phyloP scores from a whole-genome alignment of 306 rosid genomes.

The Fragaria nilgerrensis region DNA sequence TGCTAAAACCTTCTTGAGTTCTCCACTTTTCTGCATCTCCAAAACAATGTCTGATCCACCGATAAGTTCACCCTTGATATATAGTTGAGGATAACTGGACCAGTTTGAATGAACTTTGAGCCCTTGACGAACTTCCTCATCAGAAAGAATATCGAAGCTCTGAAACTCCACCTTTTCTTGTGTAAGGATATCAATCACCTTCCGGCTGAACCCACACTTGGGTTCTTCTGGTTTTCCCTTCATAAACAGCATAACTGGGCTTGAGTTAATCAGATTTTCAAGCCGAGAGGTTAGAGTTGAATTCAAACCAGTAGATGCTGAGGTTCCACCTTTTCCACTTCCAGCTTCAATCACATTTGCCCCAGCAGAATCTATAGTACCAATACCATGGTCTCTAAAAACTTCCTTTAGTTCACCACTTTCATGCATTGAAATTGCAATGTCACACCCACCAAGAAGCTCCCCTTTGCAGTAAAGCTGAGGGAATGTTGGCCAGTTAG shows the following conservation, averaged over 20 bases:
- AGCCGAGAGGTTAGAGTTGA: slow-evolving; percentile 53
- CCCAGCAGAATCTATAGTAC: slow-evolving; percentile 28
- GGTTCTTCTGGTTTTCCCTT: slow-evolving; percentile 90
- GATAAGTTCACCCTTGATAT: slow-evolving; percentile 71
- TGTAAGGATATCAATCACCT: slow-evolving; percentile 82
- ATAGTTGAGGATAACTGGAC: slow-evolving; percentile 94
- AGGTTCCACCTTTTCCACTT: slow-evolving; percentile 53
- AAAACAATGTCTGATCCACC: slow-evolving; percentile 93
- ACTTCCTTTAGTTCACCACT: slow-evolving; percentile 74
- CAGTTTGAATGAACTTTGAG: slow-evolving; percentile 89
- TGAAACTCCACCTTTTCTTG: slow-evolving; percentile 75
- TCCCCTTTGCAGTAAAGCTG: slow-evolving; percentile 94
- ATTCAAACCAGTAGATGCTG: slow-evolving; percentile 62
- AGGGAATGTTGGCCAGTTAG: slow-evolving; percentile 95
- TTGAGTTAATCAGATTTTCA: slow-evolving; percentile 59
- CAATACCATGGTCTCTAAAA: slow-evolving; percentile 75
- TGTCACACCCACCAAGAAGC: slow-evolving; percentile 94
- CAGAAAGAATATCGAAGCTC: slow-evolving; percentile 78
- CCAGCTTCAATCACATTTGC: slow-evolving; percentile 43
- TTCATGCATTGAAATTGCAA: slow-evolving; percentile 83
- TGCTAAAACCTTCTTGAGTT: slow-evolving; percentile 54
- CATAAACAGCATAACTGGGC: slow-evolving; percentile 77
- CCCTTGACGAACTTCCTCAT: slow-evolving; percentile 87
- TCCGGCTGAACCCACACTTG: slow-evolving; percentile 90
- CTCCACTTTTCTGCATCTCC: slow-evolving; percentile 97